Conservation (phyloP, 306 rosid species). For the Gynostemma pentaphyllum region DNA sequence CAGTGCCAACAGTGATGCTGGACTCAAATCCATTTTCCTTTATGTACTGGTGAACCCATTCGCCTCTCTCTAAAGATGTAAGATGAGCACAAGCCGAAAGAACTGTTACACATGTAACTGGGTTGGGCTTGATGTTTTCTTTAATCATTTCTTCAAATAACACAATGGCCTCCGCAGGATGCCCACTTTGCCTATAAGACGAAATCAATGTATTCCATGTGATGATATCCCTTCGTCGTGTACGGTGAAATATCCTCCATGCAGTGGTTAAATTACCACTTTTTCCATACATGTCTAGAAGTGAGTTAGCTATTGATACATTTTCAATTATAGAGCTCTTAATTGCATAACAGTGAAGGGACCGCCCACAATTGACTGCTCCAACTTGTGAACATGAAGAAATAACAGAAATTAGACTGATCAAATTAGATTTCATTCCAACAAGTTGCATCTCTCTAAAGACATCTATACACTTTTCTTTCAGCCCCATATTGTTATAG, state of each 20-base stretch:
- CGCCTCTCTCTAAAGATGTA: slow-evolving; percentile 48
- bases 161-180: slow-evolving; percentile 32
- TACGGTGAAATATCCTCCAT: slow-evolving; percentile 33
- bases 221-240: slow-evolving; percentile 26
- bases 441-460: slow-evolving; percentile 44
- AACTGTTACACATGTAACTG: slow-evolving; percentile 36
- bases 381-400: slow-evolving; percentile 42
- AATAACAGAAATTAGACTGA: slow-evolving; percentile 36
- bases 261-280: slow-evolving; percentile 33
- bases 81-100: slow-evolving; percentile 67
- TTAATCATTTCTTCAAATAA: slow-evolving; percentile 42
- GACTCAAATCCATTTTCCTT: slow-evolving; percentile 32
- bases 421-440: slow-evolving; percentile 33
- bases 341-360: slow-evolving; percentile 46
- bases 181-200: slow-evolving; percentile 31
- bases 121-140: slow-evolving; percentile 37
- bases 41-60: slow-evolving; percentile 33
- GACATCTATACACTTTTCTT: slow-evolving; percentile 29
- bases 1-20: slow-evolving; percentile 46
- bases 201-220: slow-evolving; percentile 74
- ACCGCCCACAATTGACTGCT: slow-evolving; percentile 36
- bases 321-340: slow-evolving; percentile 29
- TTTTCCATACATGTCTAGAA: slow-evolving; percentile 68
- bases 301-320: slow-evolving; percentile 38
- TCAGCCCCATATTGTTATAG: slow-evolving; percentile 31